Conservation (phyloP, 192 early-diverging fungal genomes). For the Nowakowskiella sp. region DNA sequence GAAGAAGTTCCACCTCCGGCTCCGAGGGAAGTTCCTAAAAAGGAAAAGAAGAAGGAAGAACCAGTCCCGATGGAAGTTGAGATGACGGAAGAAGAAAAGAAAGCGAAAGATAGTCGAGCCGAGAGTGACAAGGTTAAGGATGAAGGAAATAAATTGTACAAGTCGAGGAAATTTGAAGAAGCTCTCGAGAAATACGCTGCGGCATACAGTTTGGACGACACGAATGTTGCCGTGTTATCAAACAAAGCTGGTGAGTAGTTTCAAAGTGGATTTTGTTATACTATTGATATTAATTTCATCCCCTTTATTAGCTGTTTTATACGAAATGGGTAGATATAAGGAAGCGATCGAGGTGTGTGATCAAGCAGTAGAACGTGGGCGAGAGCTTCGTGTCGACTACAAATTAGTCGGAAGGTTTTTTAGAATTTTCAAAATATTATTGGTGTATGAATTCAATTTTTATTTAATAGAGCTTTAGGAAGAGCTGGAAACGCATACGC, state of each 20-base stretch:
- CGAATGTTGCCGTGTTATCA: constrained; percentile 86
- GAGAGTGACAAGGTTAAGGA: constrained; percentile 66
- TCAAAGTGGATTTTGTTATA: background rate
- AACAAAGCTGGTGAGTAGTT: constrained; percentile 77
- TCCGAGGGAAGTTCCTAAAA: constrained; percentile 34
- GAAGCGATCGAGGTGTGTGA: constrained; percentile 89
- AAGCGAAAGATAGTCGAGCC: constrained; percentile 60
- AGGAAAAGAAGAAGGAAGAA: constrained; percentile 31
- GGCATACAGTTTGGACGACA: constrained; percentile 81
- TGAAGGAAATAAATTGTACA: constrained; percentile 83
- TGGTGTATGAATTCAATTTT: background rate
- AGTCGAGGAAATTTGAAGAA: constrained; percentile 81
- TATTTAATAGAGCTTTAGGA: constrained; percentile 65
- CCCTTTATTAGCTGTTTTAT: constrained; percentile 64
- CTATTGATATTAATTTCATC: background rate
- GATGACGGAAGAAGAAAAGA: constrained; percentile 49
- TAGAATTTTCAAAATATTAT: background rate
- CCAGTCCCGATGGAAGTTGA: constrained; percentile 27
- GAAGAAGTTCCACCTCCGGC: constrained; percentile 21
- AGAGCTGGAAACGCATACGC: constrained; percentile 85
- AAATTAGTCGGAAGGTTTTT: constrained; percentile 78
- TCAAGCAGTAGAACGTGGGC: constrained; percentile 83
- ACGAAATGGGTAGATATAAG: constrained; percentile 88
- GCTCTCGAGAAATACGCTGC: constrained; percentile 84
- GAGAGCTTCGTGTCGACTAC: constrained; percentile 85